Percentiles rank a stretch among this genome's conserved stretches.
phyloP scores from a whole-genome alignment of 2,329 filamentous ascomycete genomes.

The Cadophora luteo-olivacea region DNA sequence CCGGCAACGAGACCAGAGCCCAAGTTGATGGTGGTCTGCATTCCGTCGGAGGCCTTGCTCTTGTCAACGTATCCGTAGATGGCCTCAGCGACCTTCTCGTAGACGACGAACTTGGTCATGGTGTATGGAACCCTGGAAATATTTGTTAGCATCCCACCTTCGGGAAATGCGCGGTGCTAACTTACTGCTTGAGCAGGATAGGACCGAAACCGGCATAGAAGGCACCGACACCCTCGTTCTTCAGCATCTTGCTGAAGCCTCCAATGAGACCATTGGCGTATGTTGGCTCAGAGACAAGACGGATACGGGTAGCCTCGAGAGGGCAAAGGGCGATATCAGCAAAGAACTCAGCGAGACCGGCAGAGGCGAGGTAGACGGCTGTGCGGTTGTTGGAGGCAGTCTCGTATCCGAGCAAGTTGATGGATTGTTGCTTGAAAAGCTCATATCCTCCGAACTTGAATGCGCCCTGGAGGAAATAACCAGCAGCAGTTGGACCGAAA shows the following conservation, averaged over 20 bases:
- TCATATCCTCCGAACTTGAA: constrained; percentile 96
- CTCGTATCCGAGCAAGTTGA: constrained; percentile 80
- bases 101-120: constrained; percentile 95
- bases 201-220: constrained; percentile 94
- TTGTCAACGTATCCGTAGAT: constrained; percentile 76
- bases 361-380: constrained; percentile 78
- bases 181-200: constrained; percentile 81
- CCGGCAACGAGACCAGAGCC: constrained; percentile 77
- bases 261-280: constrained; percentile 81
- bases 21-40: constrained; percentile 83
- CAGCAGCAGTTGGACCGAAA: constrained; percentile 83
- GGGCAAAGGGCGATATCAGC: constrained; percentile 87
- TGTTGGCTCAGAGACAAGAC: constrained; percentile 86
- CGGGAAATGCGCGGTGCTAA: constrained; percentile 36
- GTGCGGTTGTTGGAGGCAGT: constrained; percentile 80
- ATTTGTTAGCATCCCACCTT: constrained; percentile 25
- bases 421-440: constrained; percentile 93
- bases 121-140: constrained; percentile 80
- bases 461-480: constrained; percentile 93
- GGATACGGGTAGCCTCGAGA: constrained; percentile 91
- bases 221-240: constrained; percentile 81
- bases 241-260: constrained; percentile 84
- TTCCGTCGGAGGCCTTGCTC: constrained; percentile 67
- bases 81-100: constrained; percentile 83
- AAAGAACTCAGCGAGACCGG: constrained; percentile 71